Conservation (phyloP, 2,329 filamentous ascomycete genomes). For the Aspergillus texensis region DNA sequence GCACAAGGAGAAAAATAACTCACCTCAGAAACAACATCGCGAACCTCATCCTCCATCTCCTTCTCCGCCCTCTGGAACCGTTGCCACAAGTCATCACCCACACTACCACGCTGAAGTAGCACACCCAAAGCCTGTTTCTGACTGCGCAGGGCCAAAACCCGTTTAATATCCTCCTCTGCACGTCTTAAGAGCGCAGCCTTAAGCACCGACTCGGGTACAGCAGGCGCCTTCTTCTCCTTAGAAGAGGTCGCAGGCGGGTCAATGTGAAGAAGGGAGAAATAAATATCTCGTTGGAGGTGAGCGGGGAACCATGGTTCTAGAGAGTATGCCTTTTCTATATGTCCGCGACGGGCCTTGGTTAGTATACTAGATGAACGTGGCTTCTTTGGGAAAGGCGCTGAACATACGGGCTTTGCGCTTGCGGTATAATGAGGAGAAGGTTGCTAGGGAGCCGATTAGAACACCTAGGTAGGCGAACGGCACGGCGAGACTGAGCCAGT, state of each 20-base stretch:
- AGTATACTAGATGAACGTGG: slow-evolving; percentile 19
- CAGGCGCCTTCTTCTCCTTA: slow-evolving; percentile 66
- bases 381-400: background rate
- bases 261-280: slow-evolving; percentile 87
- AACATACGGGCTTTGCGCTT: slow-evolving; percentile 80
- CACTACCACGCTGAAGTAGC: slow-evolving; percentile 84
- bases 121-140: slow-evolving; percentile 85
- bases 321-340: slow-evolving; percentile 72
- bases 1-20: slow-evolving; percentile 25
- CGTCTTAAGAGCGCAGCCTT: slow-evolving; percentile 86
- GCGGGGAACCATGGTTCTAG: slow-evolving; percentile 93
- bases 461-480: slow-evolving; percentile 89
- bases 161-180: slow-evolving; percentile 88
- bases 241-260: slow-evolving; percentile 53
- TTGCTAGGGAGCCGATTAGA: slow-evolving; percentile 82
- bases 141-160: slow-evolving; percentile 84
- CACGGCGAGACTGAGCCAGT: slow-evolving; percentile 84
- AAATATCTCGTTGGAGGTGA: slow-evolving; percentile 90
- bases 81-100: slow-evolving; percentile 95
- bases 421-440: slow-evolving; percentile 90
- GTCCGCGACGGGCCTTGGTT: slow-evolving; percentile 9
- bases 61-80: slow-evolving; percentile 89
- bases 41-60: slow-evolving; percentile 94
- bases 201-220: slow-evolving; percentile 80
- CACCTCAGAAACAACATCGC: slow-evolving; percentile 92